phyloP scores from a whole-genome alignment of 148 eudicot genomes.

The Vaccinium myrtillus region DNA sequence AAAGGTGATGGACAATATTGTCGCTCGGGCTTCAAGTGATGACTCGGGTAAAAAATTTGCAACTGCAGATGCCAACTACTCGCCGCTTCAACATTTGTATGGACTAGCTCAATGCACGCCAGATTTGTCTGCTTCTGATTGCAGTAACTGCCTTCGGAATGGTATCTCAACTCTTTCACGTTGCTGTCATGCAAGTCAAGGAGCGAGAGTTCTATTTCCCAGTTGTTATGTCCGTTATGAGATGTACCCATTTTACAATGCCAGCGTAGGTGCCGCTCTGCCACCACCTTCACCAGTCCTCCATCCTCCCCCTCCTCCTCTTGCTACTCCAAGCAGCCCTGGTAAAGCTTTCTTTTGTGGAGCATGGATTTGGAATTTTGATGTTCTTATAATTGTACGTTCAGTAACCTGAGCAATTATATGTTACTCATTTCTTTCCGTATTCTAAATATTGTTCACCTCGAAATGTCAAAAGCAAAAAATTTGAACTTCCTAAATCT shows the following conservation, averaged over 20 bases:
- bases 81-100: conserved; percentile 13
- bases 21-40: background rate
- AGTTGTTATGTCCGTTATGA: conserved; percentile 7
- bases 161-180: background rate
- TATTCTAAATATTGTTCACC: background rate
- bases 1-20: background rate
- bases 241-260: background rate
- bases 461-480: no score
- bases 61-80: conserved; percentile 14
- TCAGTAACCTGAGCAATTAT: no score
- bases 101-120: conserved; percentile 40
- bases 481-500: no score
- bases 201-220: background rate
- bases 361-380: background rate
- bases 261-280: background rate
- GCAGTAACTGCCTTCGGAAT: conserved; percentile 19
- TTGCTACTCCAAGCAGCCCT: background rate
- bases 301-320: background rate
- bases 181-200: background rate
- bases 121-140: conserved; percentile 24
- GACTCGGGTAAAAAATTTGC: conserved; percentile 19
- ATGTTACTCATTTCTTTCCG: background rate
- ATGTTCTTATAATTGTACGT: no score
- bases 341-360: background rate
- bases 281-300: background rate